Percentiles rank a stretch among this genome's conserved stretches.
Conservation (phyloP, 495 filamentous ascomycete species). For the Barbatosphaeria neglecta region DNA sequence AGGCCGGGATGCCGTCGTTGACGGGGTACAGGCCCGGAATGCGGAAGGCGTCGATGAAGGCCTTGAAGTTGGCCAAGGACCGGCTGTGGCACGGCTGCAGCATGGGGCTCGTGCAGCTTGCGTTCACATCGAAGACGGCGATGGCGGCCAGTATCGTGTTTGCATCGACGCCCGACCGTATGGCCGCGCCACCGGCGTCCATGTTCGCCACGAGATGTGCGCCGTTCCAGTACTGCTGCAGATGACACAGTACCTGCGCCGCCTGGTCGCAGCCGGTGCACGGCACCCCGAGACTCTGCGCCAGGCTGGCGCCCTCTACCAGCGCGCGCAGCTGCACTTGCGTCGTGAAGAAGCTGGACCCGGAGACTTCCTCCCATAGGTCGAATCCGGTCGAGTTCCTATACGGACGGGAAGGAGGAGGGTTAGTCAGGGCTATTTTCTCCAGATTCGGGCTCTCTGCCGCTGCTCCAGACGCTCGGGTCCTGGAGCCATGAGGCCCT, state of each 20-base stretch:
- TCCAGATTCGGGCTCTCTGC: not conserved
- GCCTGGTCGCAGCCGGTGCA: slow-evolving; percentile 37
- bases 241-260: slow-evolving; percentile 47
- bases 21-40: slow-evolving; percentile 34
- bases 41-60: slow-evolving; percentile 50
- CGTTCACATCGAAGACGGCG: slow-evolving; percentile 45
- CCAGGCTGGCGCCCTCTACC: slow-evolving; percentile 45
- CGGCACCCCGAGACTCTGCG: slow-evolving; percentile 22
- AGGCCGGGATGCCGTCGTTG: slow-evolving; percentile 34
- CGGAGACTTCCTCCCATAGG: slow-evolving; percentile 59
- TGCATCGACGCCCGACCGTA: slow-evolving; percentile 47
- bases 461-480: not conserved
- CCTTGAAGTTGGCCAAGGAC: slow-evolving; percentile 51
- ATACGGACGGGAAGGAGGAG: not conserved
- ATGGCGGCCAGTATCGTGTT: slow-evolving; percentile 50
- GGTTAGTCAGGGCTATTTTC: not conserved
- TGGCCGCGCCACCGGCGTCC: slow-evolving; percentile 25
- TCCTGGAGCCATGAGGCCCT: too few relatives aligned
- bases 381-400: slow-evolving; percentile 50
- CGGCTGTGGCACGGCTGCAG: slow-evolving; percentile 50
- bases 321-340: slow-evolving; percentile 34
- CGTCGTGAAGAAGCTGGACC: slow-evolving; percentile 43
- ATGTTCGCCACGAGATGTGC: slow-evolving; percentile 45
- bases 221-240: slow-evolving; percentile 50
- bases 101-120: slow-evolving; percentile 39